Conservation (phyloP, 306 rosid genomes). For the Trichosanthes truncata region DNA sequence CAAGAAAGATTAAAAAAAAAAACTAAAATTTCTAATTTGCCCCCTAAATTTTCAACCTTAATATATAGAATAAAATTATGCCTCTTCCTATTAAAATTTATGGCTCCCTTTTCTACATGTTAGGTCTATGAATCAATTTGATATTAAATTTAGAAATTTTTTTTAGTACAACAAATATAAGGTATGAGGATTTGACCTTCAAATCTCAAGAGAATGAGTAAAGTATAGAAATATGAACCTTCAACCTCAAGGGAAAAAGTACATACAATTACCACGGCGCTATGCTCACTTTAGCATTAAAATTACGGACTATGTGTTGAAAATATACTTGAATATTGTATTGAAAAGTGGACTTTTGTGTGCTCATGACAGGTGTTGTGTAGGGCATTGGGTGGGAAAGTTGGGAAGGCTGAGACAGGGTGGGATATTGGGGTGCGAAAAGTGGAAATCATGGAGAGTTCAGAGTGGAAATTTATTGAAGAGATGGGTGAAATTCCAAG, state of each 20-base stretch:
- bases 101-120: background rate
- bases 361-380: slow-evolving; percentile 34
- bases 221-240: too few species aligned
- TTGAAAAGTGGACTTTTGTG: background rate
- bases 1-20: too few species aligned
- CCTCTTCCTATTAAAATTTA: too few species aligned
- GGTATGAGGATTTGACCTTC: too few species aligned
- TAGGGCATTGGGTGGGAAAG: slow-evolving; percentile 67
- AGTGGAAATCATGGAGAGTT: slow-evolving; percentile 15
- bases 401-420: slow-evolving; percentile 40
- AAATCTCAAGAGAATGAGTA: too few species aligned
- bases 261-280: too few species aligned
- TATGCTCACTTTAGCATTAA: background rate
- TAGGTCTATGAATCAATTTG: background rate
- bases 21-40: too few species aligned
- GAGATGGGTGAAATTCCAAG: slow-evolving; percentile 27
- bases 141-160: background rate
- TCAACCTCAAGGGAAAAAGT: too few species aligned
- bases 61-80: too few species aligned
- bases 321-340: background rate
- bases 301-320: background rate
- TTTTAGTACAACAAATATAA: too few species aligned
- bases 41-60: too few species aligned
- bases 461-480: slow-evolving; percentile 6
- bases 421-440: slow-evolving; percentile 13